Evolutionary conservation across 2,329 filamentous ascomycete genomes (phyloP).

Genomic region (Pestalotiopsis sp.): DNA sequence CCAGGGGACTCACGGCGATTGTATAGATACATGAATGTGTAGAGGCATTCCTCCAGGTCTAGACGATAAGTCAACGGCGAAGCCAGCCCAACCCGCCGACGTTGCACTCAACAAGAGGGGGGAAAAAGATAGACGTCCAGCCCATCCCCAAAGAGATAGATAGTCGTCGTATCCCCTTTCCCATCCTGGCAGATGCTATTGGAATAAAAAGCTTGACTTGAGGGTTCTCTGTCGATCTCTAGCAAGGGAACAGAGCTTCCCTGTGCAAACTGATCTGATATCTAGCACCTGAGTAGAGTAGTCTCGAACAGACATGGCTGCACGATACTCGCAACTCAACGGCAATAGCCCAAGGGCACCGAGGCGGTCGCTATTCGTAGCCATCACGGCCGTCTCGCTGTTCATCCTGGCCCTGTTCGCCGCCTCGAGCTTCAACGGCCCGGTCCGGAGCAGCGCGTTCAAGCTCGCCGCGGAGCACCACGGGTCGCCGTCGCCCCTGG

Average conservation of each 20-base stretch:
- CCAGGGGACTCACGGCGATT: neutral
- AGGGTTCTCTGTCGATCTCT: neutral
- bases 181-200: neutral
- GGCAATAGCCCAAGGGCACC: slow-evolving; percentile 17
- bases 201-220: slow-evolving; percentile 8
- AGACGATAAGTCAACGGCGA: slow-evolving; percentile 1
- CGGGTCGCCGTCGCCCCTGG: slow-evolving; percentile 12
- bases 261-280: neutral
- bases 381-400: slow-evolving; percentile 33
- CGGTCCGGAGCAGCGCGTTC: slow-evolving; percentile 16
- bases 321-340: slow-evolving; percentile 15
- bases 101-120: slow-evolving; percentile 20
- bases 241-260: neutral
- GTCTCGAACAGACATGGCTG: slow-evolving; percentile 1
- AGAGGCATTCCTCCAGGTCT: neutral
- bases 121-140: slow-evolving; percentile 2
- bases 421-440: slow-evolving; percentile 19
- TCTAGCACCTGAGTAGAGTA: neutral
- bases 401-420: slow-evolving; percentile 35
- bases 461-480: slow-evolving; percentile 19
- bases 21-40: slow-evolving; percentile 12
- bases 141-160: no score
- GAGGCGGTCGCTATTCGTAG: slow-evolving; percentile 24
- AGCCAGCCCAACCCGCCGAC: slow-evolving; percentile 14
- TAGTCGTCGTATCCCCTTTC: no score